Base-by-base conservation (phyloP, 148 eudicot species). In the Arbutus unedo region DNA sequence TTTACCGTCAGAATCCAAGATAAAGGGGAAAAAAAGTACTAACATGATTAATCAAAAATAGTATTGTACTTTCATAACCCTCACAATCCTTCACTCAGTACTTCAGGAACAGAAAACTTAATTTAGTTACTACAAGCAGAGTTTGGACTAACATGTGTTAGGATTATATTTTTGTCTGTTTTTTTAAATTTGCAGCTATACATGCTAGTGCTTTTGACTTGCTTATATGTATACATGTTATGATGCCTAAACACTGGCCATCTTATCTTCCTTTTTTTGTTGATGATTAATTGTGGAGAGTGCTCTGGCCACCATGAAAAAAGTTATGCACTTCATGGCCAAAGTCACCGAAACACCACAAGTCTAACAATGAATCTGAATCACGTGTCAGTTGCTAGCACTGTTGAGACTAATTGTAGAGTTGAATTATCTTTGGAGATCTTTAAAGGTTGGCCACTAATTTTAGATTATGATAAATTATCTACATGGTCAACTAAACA, bases 291-390 rank as follows among this genome's bases (percentile, higher is more conserved):
- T 14, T 31, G 5, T 54, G 77, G 66, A 3, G 66, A 38, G 76
- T 81, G 83, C 19, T 70, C 13, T n/a, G 16, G 43, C 51, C 77
- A 81, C 83, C 38, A 70, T 81, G 76, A n/a, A 71, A 68, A 79
- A 66, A 4, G 44, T 47, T 25, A 19, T 38, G 76, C 48, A 67
- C 48, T 80, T 60, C 62, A 80, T 38, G 16, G 49, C 25, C 47
- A 38, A 10, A 50, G 75, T 57, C 82, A 54, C 19, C 19, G 6
- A 31, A 80, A 53, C n/a, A 49, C n/a, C 57, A 41, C 4, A n/a
- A 64, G 4, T 49, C 76, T 21, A 49, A 7, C 43, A 67, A 43
- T 68, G 51, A 31, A 45, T 59, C 71, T 79, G 1, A 23, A 67
- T 49, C 82, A 66, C 66, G 59, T 80, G 43, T 50, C 38, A 67